phyloP scores from a whole-genome alignment of 441 rosid species.

The Kokia cookei region DNA sequence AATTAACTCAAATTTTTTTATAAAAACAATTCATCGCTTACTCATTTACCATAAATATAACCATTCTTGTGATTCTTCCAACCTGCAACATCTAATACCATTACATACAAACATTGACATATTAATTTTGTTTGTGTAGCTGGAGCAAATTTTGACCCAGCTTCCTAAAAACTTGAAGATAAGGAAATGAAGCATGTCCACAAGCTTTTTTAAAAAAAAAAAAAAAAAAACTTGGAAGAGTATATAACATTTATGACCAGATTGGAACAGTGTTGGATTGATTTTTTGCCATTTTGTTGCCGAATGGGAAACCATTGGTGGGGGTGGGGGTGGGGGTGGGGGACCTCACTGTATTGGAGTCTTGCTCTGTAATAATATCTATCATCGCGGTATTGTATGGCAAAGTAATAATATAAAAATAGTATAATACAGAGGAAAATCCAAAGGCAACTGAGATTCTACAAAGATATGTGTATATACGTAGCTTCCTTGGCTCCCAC shows the following conservation, averaged over 20 bases:
- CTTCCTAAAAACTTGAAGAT: conserved; percentile 6
- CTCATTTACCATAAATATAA: too few species aligned
- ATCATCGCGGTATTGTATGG: not conserved
- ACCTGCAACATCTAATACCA: too few species aligned
- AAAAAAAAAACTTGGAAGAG: not conserved
- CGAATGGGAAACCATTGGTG: conserved; percentile 7
- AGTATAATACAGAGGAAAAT: not conserved
- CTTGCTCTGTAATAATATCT: not conserved
- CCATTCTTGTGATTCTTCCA: too few species aligned
- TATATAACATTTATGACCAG: not conserved
- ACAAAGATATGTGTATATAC: not conserved
- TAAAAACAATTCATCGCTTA: too few species aligned
- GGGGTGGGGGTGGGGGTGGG: not conserved
- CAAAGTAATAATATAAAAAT: not conserved
- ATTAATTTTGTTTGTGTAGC: too few species aligned
- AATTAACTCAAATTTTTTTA: too few species aligned
- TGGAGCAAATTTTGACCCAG: not conserved
- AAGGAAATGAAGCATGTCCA: conserved; percentile 28
- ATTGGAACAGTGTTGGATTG: not conserved
- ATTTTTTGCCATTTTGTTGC: conserved; percentile 2
- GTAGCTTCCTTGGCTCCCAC: not conserved
- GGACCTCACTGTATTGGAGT: not conserved
- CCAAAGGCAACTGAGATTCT: not conserved
- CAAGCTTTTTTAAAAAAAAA: conserved; percentile 1
- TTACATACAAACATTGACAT: too few species aligned